Percentiles rank a stretch among this genome's conserved stretches.
These are phyloP conservation scores for Coemansia sp. DNA, from an alignment of 192 early-diverging fungal species.

Conservation along the genomic window DNA sequence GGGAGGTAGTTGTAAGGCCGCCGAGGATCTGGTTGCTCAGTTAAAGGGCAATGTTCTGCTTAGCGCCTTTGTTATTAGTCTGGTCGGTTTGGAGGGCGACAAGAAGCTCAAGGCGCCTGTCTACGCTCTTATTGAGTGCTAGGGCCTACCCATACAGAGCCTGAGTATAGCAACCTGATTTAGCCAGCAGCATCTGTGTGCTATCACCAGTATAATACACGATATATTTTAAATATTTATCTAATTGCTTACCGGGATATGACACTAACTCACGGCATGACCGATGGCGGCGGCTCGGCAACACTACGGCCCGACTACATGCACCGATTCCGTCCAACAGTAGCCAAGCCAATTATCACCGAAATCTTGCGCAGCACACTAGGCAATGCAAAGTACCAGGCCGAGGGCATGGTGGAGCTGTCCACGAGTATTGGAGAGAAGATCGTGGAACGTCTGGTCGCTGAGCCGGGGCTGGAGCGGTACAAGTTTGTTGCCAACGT, in stretches of 20 bases:
- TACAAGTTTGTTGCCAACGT: conserved; percentile 49
- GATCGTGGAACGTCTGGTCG: conserved; percentile 27
- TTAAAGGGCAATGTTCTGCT: conserved; percentile 73
- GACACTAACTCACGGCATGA: background rate
- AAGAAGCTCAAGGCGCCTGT: conserved; percentile 78
- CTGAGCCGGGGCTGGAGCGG: conserved; percentile 31
- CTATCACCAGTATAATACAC: background rate
- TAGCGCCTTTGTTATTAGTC: conserved; percentile 92
- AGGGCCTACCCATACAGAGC: background rate
- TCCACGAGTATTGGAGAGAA: conserved; percentile 22
- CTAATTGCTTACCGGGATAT: background rate
- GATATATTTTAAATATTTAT: background rate
- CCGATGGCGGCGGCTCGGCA: background rate
- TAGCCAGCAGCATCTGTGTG: background rate
- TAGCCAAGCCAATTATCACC: conserved; percentile 14
- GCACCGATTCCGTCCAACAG: conserved; percentile 32
- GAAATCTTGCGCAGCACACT: conserved; percentile 35
- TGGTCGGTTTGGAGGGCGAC: conserved; percentile 81
- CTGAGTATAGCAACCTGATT: background rate
- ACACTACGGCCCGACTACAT: conserved; percentile 17
- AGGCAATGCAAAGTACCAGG: conserved; percentile 19
- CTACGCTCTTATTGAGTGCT: conserved; percentile 81
- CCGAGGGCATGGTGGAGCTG: conserved; percentile 19
- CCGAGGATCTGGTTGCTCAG: conserved; percentile 78
- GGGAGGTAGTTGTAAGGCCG: conserved; percentile 82